Conservation (phyloP, 176 grass and related monocot species). For the Zea luxurians region DNA sequence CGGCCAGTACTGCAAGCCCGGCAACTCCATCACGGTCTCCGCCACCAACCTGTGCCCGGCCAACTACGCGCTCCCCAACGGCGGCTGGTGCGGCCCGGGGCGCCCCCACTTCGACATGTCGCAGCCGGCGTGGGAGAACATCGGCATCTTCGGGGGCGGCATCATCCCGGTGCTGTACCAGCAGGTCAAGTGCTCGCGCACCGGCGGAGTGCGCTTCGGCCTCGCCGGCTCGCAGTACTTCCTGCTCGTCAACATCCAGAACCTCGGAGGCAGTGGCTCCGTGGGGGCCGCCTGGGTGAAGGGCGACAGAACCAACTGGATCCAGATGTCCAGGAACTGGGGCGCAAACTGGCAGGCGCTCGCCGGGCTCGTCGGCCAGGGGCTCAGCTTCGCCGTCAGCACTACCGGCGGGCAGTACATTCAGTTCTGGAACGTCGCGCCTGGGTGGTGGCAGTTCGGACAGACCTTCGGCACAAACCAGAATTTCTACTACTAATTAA, state of each 20-base stretch:
- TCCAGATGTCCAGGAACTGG: constrained; percentile 47
- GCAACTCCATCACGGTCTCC: constrained; percentile 25
- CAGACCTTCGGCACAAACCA: constrained; percentile 38
- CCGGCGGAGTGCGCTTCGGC: constrained; percentile 46
- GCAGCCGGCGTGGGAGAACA: constrained; percentile 51
- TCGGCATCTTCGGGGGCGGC: constrained; percentile 35
- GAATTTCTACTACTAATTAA: constrained; percentile 49
- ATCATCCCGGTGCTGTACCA: constrained; percentile 54
- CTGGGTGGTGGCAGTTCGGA: constrained; percentile 51
- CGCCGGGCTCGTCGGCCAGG: constrained; percentile 35
- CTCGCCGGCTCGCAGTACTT: constrained; percentile 45
- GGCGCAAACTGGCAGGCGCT: constrained; percentile 58
- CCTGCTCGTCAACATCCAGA: constrained; percentile 49
- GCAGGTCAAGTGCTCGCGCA: constrained; percentile 47
- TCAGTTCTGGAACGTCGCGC: constrained; percentile 31
- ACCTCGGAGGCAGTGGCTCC: constrained; percentile 50
- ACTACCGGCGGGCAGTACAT: constrained; percentile 48
- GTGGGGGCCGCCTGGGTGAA: constrained; percentile 22
- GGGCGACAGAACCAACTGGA: constrained; percentile 40
- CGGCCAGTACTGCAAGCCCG: constrained; percentile 14
- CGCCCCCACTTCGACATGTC: constrained; percentile 66
- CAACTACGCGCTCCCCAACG: constrained; percentile 47
- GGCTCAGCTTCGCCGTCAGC: constrained; percentile 50
- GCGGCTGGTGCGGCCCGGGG: constrained; percentile 61
- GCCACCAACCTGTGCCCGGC: constrained; percentile 61